Evolutionary conservation across 371 early-diverging fungal genomes (phyloP).

Genomic region (Fennellomyces sp.): DNA sequence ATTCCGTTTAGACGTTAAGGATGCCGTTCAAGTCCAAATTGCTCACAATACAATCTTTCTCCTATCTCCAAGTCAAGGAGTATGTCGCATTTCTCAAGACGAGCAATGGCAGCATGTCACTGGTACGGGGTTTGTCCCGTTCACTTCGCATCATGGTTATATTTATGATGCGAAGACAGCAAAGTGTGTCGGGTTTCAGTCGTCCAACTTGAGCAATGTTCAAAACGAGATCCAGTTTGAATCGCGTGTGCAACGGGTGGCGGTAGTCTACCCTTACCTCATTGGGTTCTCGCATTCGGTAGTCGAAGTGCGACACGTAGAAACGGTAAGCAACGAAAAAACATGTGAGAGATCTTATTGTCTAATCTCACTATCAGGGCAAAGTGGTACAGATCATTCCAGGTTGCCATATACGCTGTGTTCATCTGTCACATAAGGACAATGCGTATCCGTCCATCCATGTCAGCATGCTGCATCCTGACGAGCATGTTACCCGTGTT

Average conservation of each 20-base stretch:
- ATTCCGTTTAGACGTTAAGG: conserved; percentile 7
- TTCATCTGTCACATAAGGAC: conserved; percentile 8
- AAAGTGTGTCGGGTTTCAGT: conserved; percentile 6
- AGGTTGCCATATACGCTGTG: conserved; percentile 16
- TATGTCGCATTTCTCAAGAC: conserved; percentile 4
- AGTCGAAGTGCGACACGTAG: conserved; percentile 39
- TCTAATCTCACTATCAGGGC: too few species aligned
- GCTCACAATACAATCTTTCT: conserved; percentile 14
- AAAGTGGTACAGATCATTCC: conserved; percentile 20
- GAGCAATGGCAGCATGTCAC: background rate
- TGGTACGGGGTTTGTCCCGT: conserved; percentile 12
- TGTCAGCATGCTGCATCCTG: conserved; percentile 17
- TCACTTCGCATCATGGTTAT: conserved; percentile 7
- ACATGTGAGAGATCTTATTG: background rate
- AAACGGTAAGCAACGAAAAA: conserved; percentile 31
- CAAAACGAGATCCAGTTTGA: conserved; percentile 29
- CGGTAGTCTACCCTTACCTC: conserved; percentile 31
- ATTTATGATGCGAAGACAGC: conserved; percentile 4
- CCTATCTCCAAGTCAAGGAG: conserved; percentile 7
- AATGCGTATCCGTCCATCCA: conserved; percentile 8
- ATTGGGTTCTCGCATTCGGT: conserved; percentile 33
- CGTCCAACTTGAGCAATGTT: background rate
- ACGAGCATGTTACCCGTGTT: conserved; percentile 20
- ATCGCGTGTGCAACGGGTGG: conserved; percentile 16
- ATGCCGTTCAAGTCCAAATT: conserved; percentile 8